phyloP scores from a whole-genome alignment of 805 yeast species.

The Lachancea sp. region DNA sequence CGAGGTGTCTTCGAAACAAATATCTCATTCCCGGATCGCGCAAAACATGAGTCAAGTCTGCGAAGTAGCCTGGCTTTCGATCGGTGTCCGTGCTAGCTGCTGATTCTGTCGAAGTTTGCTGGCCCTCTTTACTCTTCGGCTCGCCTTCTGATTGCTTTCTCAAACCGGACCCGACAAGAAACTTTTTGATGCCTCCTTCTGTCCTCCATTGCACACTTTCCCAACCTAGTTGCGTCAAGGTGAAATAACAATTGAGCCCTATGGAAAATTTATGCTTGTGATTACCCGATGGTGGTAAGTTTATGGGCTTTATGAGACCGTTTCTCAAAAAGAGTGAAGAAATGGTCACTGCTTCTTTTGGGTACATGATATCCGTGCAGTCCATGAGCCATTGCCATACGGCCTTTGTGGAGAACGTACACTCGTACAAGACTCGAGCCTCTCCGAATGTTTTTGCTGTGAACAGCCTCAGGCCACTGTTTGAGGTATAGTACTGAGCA shows the following conservation, averaged over 20 bases:
- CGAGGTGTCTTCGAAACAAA: slow-evolving; percentile 60
- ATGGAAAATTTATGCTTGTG: slow-evolving; percentile 26
- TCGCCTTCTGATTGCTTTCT: not conserved
- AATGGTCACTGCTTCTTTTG: slow-evolving; percentile 47
- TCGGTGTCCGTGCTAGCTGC: not conserved
- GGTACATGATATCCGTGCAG: slow-evolving; percentile 64
- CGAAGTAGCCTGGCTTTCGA: not conserved
- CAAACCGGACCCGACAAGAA: not conserved
- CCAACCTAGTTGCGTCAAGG: slow-evolving; percentile 39
- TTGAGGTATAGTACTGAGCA: slow-evolving; percentile 68
- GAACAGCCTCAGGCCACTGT: slow-evolving; percentile 58
- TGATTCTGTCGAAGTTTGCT: not conserved
- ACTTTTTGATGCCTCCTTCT: slow-evolving; percentile 6
- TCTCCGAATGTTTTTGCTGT: slow-evolving; percentile 35
- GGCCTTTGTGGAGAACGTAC: slow-evolving; percentile 67
- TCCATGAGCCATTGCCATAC: slow-evolving; percentile 85
- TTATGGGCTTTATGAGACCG: slow-evolving; percentile 43
- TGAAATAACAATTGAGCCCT: slow-evolving; percentile 38
- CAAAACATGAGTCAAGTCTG: slow-evolving; percentile 38
- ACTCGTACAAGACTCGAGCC: slow-evolving; percentile 30
- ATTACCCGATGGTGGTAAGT: slow-evolving; percentile 33
- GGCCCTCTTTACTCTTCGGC: not conserved
- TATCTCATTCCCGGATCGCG: slow-evolving; percentile 71
- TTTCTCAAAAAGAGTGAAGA: slow-evolving; percentile 44
- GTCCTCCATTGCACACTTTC: slow-evolving; percentile 30